A percentile compares a stretch with the other conserved stretches of the same genome.
Evolutionary conservation across 495 filamentous ascomycete genomes (phyloP).

Genomic region (Penicillium waksmanii): DNA sequence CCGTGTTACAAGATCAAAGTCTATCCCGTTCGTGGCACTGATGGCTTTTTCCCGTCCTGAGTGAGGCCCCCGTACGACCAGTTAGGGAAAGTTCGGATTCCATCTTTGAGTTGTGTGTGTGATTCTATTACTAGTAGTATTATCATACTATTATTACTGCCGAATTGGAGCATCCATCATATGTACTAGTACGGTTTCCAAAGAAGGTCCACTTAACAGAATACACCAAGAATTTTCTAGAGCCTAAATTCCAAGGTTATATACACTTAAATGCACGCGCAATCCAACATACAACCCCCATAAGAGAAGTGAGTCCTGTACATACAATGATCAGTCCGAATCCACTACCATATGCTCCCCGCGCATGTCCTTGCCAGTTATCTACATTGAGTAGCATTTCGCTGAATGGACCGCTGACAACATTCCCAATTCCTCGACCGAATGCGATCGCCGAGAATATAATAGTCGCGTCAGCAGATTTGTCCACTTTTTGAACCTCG

Average conservation of each 20-base stretch:
- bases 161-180: too few relatives aligned
- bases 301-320: slow-evolving; percentile 17
- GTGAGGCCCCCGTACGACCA: too few relatives aligned
- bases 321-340: slow-evolving; percentile 43
- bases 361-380: slow-evolving; percentile 24
- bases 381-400: slow-evolving; percentile 51
- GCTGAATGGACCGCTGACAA: slow-evolving; percentile 60
- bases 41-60: too few relatives aligned
- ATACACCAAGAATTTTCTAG: too few relatives aligned
- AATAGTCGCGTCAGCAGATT: slow-evolving; percentile 50
- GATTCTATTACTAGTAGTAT: too few relatives aligned
- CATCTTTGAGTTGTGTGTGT: too few relatives aligned
- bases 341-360: slow-evolving; percentile 41
- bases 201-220: too few relatives aligned
- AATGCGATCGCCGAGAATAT: slow-evolving; percentile 59
- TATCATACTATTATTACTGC: too few relatives aligned
- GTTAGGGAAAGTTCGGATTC: too few relatives aligned
- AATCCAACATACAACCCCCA: slow-evolving; percentile 19
- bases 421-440: slow-evolving; percentile 63
- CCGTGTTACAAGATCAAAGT: too few relatives aligned
- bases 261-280: slow-evolving; percentile 13
- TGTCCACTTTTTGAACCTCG: slow-evolving; percentile 44
- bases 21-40: too few relatives aligned
- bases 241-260: slow-evolving; percentile 5
- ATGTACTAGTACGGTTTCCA: too few relatives aligned